phyloP scores from a whole-genome alignment of 1,284 basidiomycete species.

The Stereum hirsutum region DNA sequence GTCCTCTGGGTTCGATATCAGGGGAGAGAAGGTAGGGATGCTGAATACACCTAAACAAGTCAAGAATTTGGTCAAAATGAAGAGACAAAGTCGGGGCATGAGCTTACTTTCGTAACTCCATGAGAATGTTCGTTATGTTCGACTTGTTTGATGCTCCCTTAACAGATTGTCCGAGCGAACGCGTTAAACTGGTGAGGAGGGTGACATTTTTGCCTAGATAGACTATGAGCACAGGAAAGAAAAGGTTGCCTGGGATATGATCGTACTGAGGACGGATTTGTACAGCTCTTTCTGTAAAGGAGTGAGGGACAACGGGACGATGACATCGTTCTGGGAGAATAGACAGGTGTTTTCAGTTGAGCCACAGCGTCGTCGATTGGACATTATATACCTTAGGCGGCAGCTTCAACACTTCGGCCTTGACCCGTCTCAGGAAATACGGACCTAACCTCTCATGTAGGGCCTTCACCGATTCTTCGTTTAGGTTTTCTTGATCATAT shows the following conservation, averaged over 20 bases:
- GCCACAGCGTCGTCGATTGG: not conserved
- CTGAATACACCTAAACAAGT: conserved; percentile 64
- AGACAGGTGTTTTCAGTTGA: conserved; percentile 7
- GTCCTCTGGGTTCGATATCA: conserved; percentile 70
- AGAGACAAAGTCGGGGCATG: no score
- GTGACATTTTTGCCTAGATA: conserved; percentile 57
- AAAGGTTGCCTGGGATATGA: not conserved
- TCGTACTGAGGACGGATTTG: conserved; percentile 68
- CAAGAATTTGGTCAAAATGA: no score
- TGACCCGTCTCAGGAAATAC: conserved; percentile 89
- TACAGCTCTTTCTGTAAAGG: conserved; percentile 88
- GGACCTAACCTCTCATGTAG: conserved; percentile 76
- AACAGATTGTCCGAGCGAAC: conserved; percentile 24
- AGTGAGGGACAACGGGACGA: conserved; percentile 87
- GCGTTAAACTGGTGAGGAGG: conserved; percentile 49
- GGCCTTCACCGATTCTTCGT: conserved; percentile 70
- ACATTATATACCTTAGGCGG: conserved; percentile 70
- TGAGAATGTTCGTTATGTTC: conserved; percentile 73
- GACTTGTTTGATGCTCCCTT: conserved; percentile 24
- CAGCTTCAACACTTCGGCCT: conserved; percentile 86
- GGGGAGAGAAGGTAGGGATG: conserved; percentile 86
- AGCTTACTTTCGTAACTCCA: conserved; percentile 77
- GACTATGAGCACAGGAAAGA: not conserved
- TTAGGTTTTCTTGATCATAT: conserved; percentile 62
- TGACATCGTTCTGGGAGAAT: conserved; percentile 67